A percentile compares a stretch with the other conserved stretches of the same genome.
phyloP scores from a whole-genome alignment of 768 basidiomycete genomes.

The Daedalea quercina region DNA sequence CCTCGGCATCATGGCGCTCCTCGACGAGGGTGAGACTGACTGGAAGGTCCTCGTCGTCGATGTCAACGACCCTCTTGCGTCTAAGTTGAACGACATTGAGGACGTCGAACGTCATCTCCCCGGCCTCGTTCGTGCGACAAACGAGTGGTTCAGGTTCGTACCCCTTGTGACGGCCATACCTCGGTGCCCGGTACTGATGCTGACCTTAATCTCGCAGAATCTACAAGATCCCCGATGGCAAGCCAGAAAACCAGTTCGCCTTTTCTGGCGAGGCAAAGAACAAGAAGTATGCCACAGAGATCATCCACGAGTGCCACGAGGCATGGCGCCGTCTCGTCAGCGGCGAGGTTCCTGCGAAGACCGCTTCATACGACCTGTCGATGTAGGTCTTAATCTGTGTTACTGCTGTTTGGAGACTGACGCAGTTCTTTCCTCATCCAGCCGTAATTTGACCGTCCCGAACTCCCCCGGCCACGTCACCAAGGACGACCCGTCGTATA shows the following conservation, averaged over 20 bases:
- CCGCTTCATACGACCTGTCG: constrained; percentile 65
- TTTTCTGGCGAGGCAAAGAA: constrained; percentile 99
- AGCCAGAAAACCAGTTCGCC: constrained; percentile 96
- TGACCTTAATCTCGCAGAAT: constrained; percentile 43
- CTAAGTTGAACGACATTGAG: constrained; percentile 97
- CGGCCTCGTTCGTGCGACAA: constrained; percentile 92
- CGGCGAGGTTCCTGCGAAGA: constrained; percentile 74
- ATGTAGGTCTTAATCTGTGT: constrained; percentile 53
- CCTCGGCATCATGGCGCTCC: constrained; percentile 98
- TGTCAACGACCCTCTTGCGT: constrained; percentile 88
- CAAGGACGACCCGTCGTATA: constrained; percentile 57
- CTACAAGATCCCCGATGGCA: constrained; percentile 95
- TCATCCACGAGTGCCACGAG: constrained; percentile 98
- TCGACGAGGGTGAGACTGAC: constrained; percentile 99
- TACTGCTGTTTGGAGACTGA: not conserved
- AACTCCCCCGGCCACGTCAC: constrained; percentile 67
- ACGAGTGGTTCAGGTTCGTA: constrained; percentile 93
- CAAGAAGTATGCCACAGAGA: constrained; percentile 98
- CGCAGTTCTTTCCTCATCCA: constrained; percentile 24
- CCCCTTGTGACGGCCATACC: not conserved
- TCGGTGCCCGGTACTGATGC: not conserved
- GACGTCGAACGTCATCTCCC: constrained; percentile 98
- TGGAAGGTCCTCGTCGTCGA: constrained; percentile 99
- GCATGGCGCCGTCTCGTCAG: constrained; percentile 92
- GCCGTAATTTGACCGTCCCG: constrained; percentile 73